Evolutionary conservation across 495 filamentous ascomycete species (phyloP), one percentile per base, ranked within the genome.

Genomic region (Venustampulla echinocandica): DNA sequence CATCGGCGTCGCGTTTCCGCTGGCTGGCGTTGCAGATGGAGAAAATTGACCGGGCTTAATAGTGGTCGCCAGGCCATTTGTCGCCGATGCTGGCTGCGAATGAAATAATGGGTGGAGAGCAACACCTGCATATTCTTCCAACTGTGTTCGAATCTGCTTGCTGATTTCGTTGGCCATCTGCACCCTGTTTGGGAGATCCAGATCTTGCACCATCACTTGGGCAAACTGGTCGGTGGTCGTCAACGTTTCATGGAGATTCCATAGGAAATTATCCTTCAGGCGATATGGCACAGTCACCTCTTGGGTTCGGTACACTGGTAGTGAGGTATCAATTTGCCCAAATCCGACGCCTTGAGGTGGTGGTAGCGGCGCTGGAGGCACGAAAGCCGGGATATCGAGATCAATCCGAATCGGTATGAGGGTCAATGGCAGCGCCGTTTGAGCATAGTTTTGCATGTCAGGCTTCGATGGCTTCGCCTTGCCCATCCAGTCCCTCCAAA

Each of bases 341-440:
- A 70, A 71, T n/a, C 53, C 51, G 10, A 74, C 64, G 40, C 76
- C 75, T 48, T 74, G 69, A 10, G 84, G 81, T 40, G 80, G 53
- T 18, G 84, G 80, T 49, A 95, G 72, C 2, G 90, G 70, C 38
- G 90, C 74, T 37, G 75, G 62, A 28, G 92, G 85, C 27, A 79
- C 73, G 69, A 85, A 90, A 25, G 85, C 68, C 20, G 84, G 77
- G 10, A 96, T 80, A 59, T 99, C 90, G 53, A 98, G 72, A 57
- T 98, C 92, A 57, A 99, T 90, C 37, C 93, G 86, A 51, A 99
- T 96, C 6, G 92, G 92, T 42, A 99, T 90, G 19, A 96, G 74
- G 2, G 87, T 92, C 19, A 93, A 73, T 19, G 93, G 92, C 21
- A 97, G 76, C 43, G 80, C 75, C 18, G 86, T 80, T 64, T 95